A percentile compares a stretch with the other conserved stretches of the same genome.
Evolutionary conservation across 352 stramenopile genomes (phyloP).

Genomic region (Phytophthora cryptogea): DNA sequence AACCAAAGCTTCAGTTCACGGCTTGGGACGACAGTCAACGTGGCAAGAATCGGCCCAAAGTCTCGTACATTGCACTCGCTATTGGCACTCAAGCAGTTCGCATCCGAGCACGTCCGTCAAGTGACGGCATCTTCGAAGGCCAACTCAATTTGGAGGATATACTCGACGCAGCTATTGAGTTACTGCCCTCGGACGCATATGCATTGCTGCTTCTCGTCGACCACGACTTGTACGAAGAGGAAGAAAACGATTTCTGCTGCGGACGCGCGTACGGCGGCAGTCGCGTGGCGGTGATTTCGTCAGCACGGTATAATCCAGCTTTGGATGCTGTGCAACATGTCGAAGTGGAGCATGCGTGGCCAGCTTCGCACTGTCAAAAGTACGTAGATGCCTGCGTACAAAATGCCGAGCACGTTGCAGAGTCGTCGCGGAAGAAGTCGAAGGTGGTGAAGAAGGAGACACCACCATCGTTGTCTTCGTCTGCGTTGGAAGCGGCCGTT

Average conservation of each 20-base stretch:
- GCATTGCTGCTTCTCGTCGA: constrained; percentile 28
- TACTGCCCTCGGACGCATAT: constrained; percentile 21
- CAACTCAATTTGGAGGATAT: constrained; percentile 31
- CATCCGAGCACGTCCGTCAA: constrained; percentile 22
- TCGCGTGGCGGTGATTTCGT: constrained; percentile 26
- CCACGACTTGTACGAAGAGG: constrained; percentile 30
- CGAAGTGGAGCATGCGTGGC: constrained; percentile 29
- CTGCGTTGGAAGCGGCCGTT: constrained; percentile 15
- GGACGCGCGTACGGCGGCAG: constrained; percentile 28
- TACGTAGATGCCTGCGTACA: constrained; percentile 21
- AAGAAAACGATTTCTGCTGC: constrained; percentile 31
- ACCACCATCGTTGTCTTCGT: not conserved
- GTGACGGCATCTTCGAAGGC: constrained; percentile 17
- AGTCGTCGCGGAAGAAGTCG: constrained; percentile 12
- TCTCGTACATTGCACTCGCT: constrained; percentile 18
- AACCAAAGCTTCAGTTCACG: constrained; percentile 25
- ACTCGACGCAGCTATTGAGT: constrained; percentile 20
- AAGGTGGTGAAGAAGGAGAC: constrained; percentile 1
- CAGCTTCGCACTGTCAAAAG: constrained; percentile 20
- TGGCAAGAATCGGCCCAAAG: constrained; percentile 20
- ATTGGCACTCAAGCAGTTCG: constrained; percentile 26
- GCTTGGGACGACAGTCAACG: constrained; percentile 15
- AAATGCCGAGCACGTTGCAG: not conserved
- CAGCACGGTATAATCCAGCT: constrained; percentile 23
- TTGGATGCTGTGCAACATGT: constrained; percentile 17